Base-by-base conservation (phyloP, 176 grass and related monocot genomes). In the Sorghum bicolor region DNA sequence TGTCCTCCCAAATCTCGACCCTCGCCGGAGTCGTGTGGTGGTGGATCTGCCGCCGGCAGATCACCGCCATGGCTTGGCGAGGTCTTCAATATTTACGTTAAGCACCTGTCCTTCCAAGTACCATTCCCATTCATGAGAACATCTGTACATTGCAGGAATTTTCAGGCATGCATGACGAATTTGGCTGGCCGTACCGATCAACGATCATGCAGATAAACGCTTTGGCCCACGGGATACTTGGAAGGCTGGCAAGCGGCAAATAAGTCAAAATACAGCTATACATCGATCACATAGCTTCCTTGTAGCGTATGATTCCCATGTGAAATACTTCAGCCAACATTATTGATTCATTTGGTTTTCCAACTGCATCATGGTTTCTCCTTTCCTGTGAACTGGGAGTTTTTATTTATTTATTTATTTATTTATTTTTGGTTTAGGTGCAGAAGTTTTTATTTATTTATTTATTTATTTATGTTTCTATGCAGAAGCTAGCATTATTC, bases 81-180 rank as follows among this genome's bases (percentile, higher is more conserved):
- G 8, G 12, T 5, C 9, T 71, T n/a, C 22, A 25, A 43, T 3
- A 26, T 3, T 43, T 13, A 25, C n/a, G 22, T 1, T 43, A 44
- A 29, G 70, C 70, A 31, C 41, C 26, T 50, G 71, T 17, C 43
- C 16, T 25, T 24, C 16, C 43, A 32, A 4, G 43, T 74, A 31
- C 6, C 71, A 17, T 32, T 30, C 16, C 16, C 17, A 32, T 74
- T 74, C 20, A 74, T 50, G 43, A 50, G 26, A 48, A 4, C 26
- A 20, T 74, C 71, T 20, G 71, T 74, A 31, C 71, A 74, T 74
- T 22, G 43, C 41, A 32, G 43, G 71, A 74, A 74, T 50, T 74
- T 50, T 20, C 26, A 50, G 43, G 10, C 71, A 74, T 0, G 16
- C 8, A 32, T 20, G 71, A 50, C 43, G 40, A 73, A 72, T 72